Conservation (phyloP, 176 grass and related monocot species). For the Triticum urartu region DNA sequence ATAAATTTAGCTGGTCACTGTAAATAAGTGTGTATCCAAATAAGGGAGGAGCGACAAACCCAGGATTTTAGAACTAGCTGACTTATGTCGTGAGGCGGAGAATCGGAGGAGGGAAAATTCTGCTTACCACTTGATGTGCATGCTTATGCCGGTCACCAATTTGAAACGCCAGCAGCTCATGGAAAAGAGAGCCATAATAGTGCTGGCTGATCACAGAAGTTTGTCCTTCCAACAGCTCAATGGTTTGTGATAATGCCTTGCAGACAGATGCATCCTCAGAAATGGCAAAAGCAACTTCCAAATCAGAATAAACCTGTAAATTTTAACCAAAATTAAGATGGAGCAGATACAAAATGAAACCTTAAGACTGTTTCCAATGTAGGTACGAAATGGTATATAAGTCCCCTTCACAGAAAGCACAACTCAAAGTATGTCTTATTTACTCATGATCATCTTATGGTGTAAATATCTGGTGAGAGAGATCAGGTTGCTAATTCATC, state of each 20-base stretch:
- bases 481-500: too few species aligned
- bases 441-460: too few species aligned
- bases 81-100: neutral
- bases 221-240: conserved; percentile 88
- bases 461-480: too few species aligned
- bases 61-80: neutral
- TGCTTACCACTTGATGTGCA: conserved; percentile 58
- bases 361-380: neutral
- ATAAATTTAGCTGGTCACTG: too few species aligned
- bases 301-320: conserved; percentile 88
- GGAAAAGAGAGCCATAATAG: conserved; percentile 93
- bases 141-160: conserved; percentile 66
- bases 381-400: neutral
- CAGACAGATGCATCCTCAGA: conserved; percentile 76
- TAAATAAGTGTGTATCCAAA: neutral
- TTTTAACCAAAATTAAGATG: neutral
- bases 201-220: conserved; percentile 87
- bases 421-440: too few species aligned
- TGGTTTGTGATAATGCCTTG: conserved; percentile 75
- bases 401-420: too few species aligned
- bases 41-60: neutral
- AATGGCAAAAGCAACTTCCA: conserved; percentile 92
- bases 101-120: conserved; percentile 1
- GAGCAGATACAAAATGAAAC: conserved; percentile 12
- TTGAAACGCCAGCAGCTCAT: conserved; percentile 94